Base-by-base conservation (phyloP, 2,329 filamentous ascomycete species). In the Xylaria sp. region DNA sequence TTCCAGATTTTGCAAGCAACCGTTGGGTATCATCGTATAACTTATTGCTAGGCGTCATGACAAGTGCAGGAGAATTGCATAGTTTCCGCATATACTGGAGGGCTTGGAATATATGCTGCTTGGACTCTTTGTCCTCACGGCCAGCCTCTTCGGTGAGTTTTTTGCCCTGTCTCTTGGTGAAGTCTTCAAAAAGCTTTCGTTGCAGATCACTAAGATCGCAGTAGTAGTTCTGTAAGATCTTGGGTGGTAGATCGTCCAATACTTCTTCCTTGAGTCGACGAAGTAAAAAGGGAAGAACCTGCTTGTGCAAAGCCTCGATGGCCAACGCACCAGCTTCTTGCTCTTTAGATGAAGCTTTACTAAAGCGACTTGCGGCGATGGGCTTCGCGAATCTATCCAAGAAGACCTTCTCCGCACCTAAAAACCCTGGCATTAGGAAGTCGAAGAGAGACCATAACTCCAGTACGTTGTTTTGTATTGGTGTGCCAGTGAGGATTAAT, bases 171-270 rank as follows among this genome's bases (percentile, higher is more conserved):
- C 94, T 97, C 86, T 92, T 97, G 25, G 91, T 92, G 79, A 99
- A 99, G 78, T 98, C 95, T 53, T 98, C 96, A 75, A 99, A 99
- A 0, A 99, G 87, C 79, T 93, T 97, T 83, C 91, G 92, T 80
- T 99, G 96, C 60, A 99, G 84, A 65, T 99, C 96, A 76, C 93
- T 97, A 21, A 97, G 90, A 77, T 99, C 96, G 80, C 96, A 99
- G 82, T 99, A 99, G 83, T 99, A 99, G 81, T 99, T 99, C 79
- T 99, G 96, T 60, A 99, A 84, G 76, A 99, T 99, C 89, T 99
- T 99, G 8, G 96, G 96, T 1, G 96, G 96, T 9, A 99, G 85
- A 76, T 99, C 96, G 74, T 99, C 93, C 68, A 99, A 85, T 21
- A 99, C 96, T 80, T 99, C 96, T 82, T 99, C 96, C 82, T 99